These are phyloP conservation scores for Nannizzia gypsea DNA, from an alignment of 2,329 filamentous ascomycete species.

Conservation along the genomic window DNA sequence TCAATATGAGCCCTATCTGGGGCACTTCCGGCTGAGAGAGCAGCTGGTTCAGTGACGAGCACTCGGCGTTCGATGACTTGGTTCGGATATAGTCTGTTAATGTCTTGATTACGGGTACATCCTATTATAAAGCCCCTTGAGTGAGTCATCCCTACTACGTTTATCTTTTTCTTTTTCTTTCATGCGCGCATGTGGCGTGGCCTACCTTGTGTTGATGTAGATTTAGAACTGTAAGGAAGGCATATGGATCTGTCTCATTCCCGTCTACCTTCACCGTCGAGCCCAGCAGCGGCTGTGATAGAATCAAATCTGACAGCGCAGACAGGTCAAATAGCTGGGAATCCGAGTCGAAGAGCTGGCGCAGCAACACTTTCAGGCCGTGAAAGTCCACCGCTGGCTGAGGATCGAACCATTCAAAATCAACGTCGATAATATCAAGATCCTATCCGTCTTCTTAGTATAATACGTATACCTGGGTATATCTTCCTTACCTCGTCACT, in stretches of 20 bases:
- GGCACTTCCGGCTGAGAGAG: constrained; percentile 41
- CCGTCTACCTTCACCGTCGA: constrained; percentile 97
- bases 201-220: constrained; percentile 56
- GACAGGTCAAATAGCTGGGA: constrained; percentile 77
- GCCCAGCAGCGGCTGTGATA: constrained; percentile 76
- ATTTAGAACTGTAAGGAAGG: constrained; percentile 81
- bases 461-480: neutral
- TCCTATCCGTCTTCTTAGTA: constrained; percentile 44
- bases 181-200: neutral
- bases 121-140: constrained; percentile 27
- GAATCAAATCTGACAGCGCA: constrained; percentile 69
- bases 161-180: no score
- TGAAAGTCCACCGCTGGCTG: constrained; percentile 85
- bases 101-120: constrained; percentile 59
- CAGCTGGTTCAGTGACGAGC: constrained; percentile 48
- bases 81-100: constrained; percentile 58
- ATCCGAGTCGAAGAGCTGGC: constrained; percentile 87
- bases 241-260: constrained; percentile 83
- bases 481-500: constrained; percentile 29
- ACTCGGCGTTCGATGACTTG: constrained; percentile 43
- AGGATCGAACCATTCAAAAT: constrained; percentile 99
- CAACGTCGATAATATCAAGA: constrained; percentile 82
- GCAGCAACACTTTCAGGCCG: constrained; percentile 76
- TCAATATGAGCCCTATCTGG: constrained; percentile 74
- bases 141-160: neutral